Conservation (phyloP, 192 early-diverging fungal genomes). For the Backusella psychrophila region DNA sequence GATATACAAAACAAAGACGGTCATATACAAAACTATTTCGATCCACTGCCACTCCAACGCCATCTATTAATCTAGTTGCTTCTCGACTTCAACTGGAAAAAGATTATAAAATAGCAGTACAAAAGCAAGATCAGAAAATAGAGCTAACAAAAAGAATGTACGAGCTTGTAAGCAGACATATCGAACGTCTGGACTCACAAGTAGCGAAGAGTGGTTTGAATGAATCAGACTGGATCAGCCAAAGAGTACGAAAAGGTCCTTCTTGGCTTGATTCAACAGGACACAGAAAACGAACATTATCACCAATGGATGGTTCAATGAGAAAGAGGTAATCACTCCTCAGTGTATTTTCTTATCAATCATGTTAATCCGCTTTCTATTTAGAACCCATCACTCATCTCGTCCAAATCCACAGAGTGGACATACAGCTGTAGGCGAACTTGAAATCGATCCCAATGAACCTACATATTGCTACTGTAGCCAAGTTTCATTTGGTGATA, state of each 20-base stretch:
- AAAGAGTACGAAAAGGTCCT: constrained; percentile 5
- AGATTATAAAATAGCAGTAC: constrained; percentile 45
- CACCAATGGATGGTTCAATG: constrained; percentile 8
- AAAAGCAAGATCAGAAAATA: constrained; percentile 55
- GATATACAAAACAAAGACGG: constrained; percentile 17
- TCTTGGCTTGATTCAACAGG: neutral
- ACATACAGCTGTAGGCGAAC: constrained; percentile 30
- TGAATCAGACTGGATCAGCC: constrained; percentile 27
- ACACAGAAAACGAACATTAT: constrained; percentile 8
- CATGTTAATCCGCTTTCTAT: neutral
- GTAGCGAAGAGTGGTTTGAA: constrained; percentile 29
- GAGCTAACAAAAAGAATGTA: constrained; percentile 45
- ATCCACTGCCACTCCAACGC: neutral
- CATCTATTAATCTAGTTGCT: neutral
- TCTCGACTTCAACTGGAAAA: constrained; percentile 35
- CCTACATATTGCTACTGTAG: constrained; percentile 86
- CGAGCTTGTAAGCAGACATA: constrained; percentile 46
- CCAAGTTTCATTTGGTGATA: constrained; percentile 86
- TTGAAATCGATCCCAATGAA: constrained; percentile 87
- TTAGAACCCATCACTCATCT: constrained; percentile 31
- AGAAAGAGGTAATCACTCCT: constrained; percentile 3
- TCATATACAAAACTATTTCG: constrained; percentile 8
- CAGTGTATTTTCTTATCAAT: neutral
- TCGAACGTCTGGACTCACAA: constrained; percentile 37
- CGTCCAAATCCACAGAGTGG: constrained; percentile 27